A percentile compares a stretch with the other conserved stretches of the same genome.
phyloP scores from a whole-genome alignment of 2,329 filamentous ascomycete genomes.

The Neofusicoccum umdonicola region DNA sequence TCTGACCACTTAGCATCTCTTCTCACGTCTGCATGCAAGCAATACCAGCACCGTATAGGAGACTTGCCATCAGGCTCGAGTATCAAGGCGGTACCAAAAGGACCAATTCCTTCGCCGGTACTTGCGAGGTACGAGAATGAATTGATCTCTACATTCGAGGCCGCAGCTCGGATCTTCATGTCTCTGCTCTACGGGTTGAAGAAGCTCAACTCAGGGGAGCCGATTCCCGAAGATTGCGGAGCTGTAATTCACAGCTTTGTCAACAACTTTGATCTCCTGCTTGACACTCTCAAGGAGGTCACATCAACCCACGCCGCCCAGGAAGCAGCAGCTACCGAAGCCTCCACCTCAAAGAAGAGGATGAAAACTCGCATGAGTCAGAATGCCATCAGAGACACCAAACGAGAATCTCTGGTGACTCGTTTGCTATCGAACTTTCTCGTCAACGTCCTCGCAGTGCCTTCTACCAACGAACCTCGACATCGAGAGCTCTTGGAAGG shows the following conservation, averaged over 20 bases:
- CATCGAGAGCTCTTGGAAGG: constrained; percentile 46
- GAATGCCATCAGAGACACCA: not conserved
- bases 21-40: constrained; percentile 24
- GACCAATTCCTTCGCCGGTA: not conserved
- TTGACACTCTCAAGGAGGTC: constrained; percentile 31
- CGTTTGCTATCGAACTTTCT: constrained; percentile 29
- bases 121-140: not conserved
- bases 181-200: constrained; percentile 31
- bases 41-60: not conserved
- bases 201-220: constrained; percentile 22
- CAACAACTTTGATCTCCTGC: constrained; percentile 37
- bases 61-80: not conserved
- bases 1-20: constrained; percentile 27
- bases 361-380: constrained; percentile 6
- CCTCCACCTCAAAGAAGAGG: not conserved
- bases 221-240: constrained; percentile 21
- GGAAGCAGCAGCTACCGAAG: not conserved
- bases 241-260: constrained; percentile 33
- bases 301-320: constrained; percentile 20
- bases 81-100: not conserved
- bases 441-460: constrained; percentile 32
- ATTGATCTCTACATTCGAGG: constrained; percentile 21
- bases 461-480: constrained; percentile 33
- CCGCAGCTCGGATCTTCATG: constrained; percentile 32
- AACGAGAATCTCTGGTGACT: not conserved